phyloP scores from a whole-genome alignment of 2,329 filamentous ascomycete species.

The Trichoderma citrinoviride region DNA sequence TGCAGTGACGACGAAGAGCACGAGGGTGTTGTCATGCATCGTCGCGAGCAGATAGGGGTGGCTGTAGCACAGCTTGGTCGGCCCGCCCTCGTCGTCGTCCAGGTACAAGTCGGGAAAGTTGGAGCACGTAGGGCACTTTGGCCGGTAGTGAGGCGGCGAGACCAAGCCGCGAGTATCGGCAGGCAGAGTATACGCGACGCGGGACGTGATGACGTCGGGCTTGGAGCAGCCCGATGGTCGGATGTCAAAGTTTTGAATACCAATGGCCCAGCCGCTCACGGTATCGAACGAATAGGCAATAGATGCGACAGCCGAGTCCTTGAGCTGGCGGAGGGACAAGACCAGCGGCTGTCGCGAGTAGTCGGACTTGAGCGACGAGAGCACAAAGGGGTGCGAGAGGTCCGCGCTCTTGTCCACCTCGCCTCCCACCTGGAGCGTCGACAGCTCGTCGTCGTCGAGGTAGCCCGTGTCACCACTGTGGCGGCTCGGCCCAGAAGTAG shows the following conservation, averaged over 20 bases:
- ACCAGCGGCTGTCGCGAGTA: slow-evolving; percentile 76
- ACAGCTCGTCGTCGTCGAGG: not conserved
- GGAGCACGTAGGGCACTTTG: slow-evolving; percentile 19
- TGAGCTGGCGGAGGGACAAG: slow-evolving; percentile 71
- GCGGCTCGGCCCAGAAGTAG: not conserved
- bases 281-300: slow-evolving; percentile 84
- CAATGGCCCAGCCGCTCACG: slow-evolving; percentile 79
- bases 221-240: slow-evolving; percentile 31
- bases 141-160: slow-evolving; percentile 16
- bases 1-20: slow-evolving; percentile 77
- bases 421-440: not conserved
- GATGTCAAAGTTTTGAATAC: slow-evolving; percentile 84
- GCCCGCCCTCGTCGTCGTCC: slow-evolving; percentile 40
- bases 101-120: slow-evolving; percentile 20
- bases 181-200: slow-evolving; percentile 39
- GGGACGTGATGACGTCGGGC: slow-evolving; percentile 36
- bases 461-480: not conserved
- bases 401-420: not conserved
- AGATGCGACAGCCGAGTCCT: slow-evolving; percentile 67
- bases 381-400: slow-evolving; percentile 43
- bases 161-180: slow-evolving; percentile 29
- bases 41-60: slow-evolving; percentile 85
- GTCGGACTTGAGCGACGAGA: slow-evolving; percentile 78
- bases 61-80: slow-evolving; percentile 64
- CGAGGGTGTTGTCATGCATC: slow-evolving; percentile 82